Base-by-base conservation (phyloP, 2,329 filamentous ascomycete genomes). In the Fusarium palustre region DNA sequence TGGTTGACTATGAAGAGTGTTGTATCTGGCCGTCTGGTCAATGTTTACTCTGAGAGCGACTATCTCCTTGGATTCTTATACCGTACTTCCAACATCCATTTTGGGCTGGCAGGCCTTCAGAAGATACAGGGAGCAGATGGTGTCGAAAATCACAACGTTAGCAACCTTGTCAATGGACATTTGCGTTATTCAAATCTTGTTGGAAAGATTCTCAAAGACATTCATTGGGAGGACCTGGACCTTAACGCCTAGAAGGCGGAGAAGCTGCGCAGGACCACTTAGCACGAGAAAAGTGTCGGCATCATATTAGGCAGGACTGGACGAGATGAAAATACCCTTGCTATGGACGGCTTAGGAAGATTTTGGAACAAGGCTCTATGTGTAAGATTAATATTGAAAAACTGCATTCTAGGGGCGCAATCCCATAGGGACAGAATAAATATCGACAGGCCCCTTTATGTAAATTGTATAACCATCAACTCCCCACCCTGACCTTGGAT, bases 51-150 rank as follows among this genome's bases (percentile, higher is more conserved):
- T 1, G 89, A 91, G 53, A 92, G 93, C 47, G 95, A 98, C 78
- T 94, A 93, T 70, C 89, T 97, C 25, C 88, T 98, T 4, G 94
- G 90, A 1, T 97, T 97, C 77, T 83, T 97, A 39, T 97, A 95
- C 77, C 90, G 95, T 52, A 92, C 89, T 4, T 92, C 91, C 55
- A 93, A 91, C 71, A 87, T 95, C 50, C 90, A 96, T 69, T 90
- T 91, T 64, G 94, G 95, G 3, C 86, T 98, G 34, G 94, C 94
- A 0, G 95, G 95, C 1, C 81, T 98, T 20, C 91, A 97, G 77
- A 86, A 87, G 18, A 87, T 96, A 33, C 83, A 87, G 41, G 90
- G 89, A 16, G 88, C 93, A 4, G 82, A 84, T 53, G 85, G 86
- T 39, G 82, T 91, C 55, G 91, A 93, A 76, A 93, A 92, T 70